phyloP scores from a whole-genome alignment of 1,284 basidiomycete genomes.

The Apiotrichum akiyoshidainum region DNA sequence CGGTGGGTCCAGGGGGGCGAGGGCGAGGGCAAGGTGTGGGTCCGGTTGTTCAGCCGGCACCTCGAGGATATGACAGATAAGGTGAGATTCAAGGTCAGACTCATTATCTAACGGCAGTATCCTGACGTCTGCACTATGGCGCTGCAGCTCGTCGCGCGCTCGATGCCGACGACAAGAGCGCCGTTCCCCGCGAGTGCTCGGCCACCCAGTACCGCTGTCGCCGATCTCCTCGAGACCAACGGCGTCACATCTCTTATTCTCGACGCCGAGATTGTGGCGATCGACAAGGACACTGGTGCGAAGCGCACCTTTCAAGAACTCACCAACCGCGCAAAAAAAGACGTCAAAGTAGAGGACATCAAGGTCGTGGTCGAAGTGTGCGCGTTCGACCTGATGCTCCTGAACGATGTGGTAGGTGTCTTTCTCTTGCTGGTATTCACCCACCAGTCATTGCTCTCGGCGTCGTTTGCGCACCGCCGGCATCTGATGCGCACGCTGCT shows the following conservation, averaged over 20 bases:
- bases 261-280: slow-evolving; percentile 94
- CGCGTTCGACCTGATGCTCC: slow-evolving; percentile 88
- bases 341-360: slow-evolving; percentile 93
- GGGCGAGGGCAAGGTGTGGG: slow-evolving; percentile 52
- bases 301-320: slow-evolving; percentile 98
- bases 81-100: slow-evolving; percentile 26
- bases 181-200: slow-evolving; percentile 35
- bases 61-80: slow-evolving; percentile 89
- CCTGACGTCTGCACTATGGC: slow-evolving; percentile 74
- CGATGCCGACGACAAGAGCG: not conserved
- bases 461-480: slow-evolving; percentile 71
- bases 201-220: slow-evolving; percentile 23
- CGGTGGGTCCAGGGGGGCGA: slow-evolving; percentile 52
- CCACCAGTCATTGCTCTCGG: slow-evolving; percentile 63
- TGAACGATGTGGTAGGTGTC: slow-evolving; percentile 81
- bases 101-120: slow-evolving; percentile 53
- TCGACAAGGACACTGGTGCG: slow-evolving; percentile 76
- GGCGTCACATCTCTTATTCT: slow-evolving; percentile 75
- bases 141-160: slow-evolving; percentile 37
- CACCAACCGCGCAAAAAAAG: slow-evolving; percentile 91
- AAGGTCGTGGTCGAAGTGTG: slow-evolving; percentile 93
- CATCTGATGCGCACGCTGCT: slow-evolving; percentile 62
- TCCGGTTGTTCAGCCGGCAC: slow-evolving; percentile 78
- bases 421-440: not conserved
- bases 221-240: slow-evolving; percentile 30